Evolutionary conservation across 192 early-diverging fungal species (phyloP), one percentile per base, ranked within the genome.

Genomic region (Borealophlyctis nickersoniae): DNA sequence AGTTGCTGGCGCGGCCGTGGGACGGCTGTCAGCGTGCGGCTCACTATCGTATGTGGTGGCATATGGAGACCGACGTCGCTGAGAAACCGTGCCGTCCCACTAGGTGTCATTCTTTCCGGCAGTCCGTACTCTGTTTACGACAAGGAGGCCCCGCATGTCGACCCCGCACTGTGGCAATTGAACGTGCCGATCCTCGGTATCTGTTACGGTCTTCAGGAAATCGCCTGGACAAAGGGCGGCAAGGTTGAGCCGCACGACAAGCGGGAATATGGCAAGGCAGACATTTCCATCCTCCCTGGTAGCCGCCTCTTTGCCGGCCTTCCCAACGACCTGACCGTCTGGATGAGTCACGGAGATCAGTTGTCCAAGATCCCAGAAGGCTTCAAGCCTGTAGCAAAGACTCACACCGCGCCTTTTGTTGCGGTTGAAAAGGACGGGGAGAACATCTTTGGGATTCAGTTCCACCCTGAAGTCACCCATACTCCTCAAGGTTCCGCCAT

Each of bases 381-480:
- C 54, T 99, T 99, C 85, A 78, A 71, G 27, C 79, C 91, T 36
- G 89, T 94, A 68, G 94, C 92, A 39, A 80, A 82, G 54, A 99
- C 96, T 50, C 66, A 71, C 48, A 95, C 94, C 51, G 88, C 94
- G 57, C 93, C 87, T 36, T 96, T 89, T 67, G 90, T 92, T 23
- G 96, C 94, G 36, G 85, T 97, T 59, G 89, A 86, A 58, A 89
- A 94, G 63, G 79, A 79, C 32, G 78, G 86, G 58, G 88, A 88
- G 73, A 78, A 83, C 11, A 88, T 94, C 66, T 99, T 89, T 75
- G 96, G 93, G 35, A 91, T 99, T 60, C 96, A 99, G 83, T 96
- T 99, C 89, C 96, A 99, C 79, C 96, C 96, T 45, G 96, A 99
- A 74, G 94, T 99, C 59, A 94, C 96, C n/a, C 96, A 99, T 78